These are phyloP conservation scores for Teratosphaeria zuluensis DNA, from an alignment of 2,329 filamentous ascomycete genomes.

Conservation along the genomic window DNA sequence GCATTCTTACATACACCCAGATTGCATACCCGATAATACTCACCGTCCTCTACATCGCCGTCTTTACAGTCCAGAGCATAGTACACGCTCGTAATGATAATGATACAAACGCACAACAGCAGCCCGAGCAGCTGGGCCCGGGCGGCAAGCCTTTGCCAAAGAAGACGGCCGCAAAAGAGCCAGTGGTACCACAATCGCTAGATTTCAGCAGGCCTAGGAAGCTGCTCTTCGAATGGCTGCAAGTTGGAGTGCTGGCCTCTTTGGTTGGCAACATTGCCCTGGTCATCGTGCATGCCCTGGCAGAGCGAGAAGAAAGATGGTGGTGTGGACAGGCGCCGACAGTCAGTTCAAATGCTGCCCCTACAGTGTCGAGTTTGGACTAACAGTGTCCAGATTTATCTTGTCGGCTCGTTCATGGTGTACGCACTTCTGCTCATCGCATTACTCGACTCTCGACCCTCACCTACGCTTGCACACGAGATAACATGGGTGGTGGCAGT, in stretches of 20 bases:
- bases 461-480: conserved; percentile 71
- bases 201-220: conserved; percentile 60
- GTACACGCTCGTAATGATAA: conserved; percentile 39
- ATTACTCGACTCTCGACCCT: conserved; percentile 71
- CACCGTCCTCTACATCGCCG: conserved; percentile 52
- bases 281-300: conserved; percentile 65
- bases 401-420: conserved; percentile 75
- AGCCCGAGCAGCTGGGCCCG: conserved; percentile 55
- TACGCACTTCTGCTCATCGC: conserved; percentile 80
- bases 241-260: conserved; percentile 59
- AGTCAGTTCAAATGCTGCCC: conserved; percentile 41
- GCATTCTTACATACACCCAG: conserved; percentile 38
- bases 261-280: conserved; percentile 67
- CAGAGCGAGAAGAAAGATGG: conserved; percentile 56
- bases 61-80: conserved; percentile 54
- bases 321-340: conserved; percentile 74
- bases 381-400: conserved; percentile 59
- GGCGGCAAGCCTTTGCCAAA: conserved; percentile 80
- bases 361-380: background rate
- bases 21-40: conserved; percentile 55
- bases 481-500: conserved; percentile 67
- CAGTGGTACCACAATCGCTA: conserved; percentile 33
- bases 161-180: conserved; percentile 39
- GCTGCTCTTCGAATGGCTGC: conserved; percentile 65
- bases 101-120: conserved; percentile 30